These are phyloP conservation scores for Psilocybe sp. DNA, from an alignment of 768 basidiomycete species.

Conservation along the genomic window DNA sequence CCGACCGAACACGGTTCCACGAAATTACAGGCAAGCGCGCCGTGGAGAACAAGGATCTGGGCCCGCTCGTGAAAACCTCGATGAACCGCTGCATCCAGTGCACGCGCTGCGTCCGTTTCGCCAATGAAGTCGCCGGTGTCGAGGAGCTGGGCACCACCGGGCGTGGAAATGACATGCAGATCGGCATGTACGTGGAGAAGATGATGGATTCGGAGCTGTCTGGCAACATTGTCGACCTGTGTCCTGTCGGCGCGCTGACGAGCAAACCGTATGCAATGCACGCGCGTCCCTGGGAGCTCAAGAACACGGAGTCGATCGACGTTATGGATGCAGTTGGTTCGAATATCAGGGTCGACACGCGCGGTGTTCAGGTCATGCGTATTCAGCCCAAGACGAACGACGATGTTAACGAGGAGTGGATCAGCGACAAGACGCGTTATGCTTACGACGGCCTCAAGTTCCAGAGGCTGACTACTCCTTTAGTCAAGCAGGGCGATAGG, in stretches of 20 bases:
- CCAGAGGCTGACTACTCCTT: constrained; percentile 91
- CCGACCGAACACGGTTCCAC: constrained; percentile 96
- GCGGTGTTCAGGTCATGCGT: constrained; percentile 96
- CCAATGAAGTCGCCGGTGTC: constrained; percentile 98
- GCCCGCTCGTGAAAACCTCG: constrained; percentile 95
- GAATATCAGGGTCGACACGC: constrained; percentile 94
- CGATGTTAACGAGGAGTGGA: constrained; percentile 99
- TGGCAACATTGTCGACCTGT: constrained; percentile 95
- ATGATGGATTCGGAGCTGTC: constrained; percentile 96
- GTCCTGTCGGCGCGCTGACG: constrained; percentile 96
- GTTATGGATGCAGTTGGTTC: constrained; percentile 94
- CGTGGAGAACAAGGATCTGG: constrained; percentile 96
- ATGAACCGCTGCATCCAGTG: constrained; percentile 99
- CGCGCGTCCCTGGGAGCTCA: constrained; percentile 97
- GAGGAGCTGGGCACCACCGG: constrained; percentile 97
- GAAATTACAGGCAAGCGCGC: constrained; percentile 98
- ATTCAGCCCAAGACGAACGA: constrained; percentile 96
- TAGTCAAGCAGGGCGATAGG: constrained; percentile 88
- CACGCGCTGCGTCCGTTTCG: constrained; percentile 97
- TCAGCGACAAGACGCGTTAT: constrained; percentile 97
- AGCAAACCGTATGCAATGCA: constrained; percentile 99
- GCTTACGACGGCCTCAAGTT: constrained; percentile 94
- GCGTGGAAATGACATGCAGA: constrained; percentile 97
- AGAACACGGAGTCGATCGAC: constrained; percentile 95
- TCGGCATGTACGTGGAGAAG: constrained; percentile 97